Evolutionary conservation across 768 basidiomycete genomes (phyloP).

Genomic region (Trametes cubensis): DNA sequence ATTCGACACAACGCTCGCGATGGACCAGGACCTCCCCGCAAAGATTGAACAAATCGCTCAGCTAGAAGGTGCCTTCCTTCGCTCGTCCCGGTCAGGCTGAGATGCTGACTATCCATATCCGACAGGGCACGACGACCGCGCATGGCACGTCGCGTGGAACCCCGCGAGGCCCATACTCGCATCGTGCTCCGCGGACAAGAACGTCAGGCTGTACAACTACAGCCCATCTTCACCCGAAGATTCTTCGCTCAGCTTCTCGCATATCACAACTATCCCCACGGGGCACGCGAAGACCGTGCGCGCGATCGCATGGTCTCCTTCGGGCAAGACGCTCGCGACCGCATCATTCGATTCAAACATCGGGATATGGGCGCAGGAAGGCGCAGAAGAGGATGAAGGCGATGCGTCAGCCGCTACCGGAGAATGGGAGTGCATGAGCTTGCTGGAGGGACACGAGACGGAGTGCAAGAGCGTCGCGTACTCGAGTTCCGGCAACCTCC

Average conservation of each 20-base stretch:
- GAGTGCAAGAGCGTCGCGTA: conserved; percentile 94
- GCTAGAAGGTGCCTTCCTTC: conserved; percentile 18
- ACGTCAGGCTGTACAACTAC: conserved; percentile 85
- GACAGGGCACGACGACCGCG: conserved; percentile 80
- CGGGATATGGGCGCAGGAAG: conserved; percentile 84
- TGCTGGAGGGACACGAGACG: conserved; percentile 92
- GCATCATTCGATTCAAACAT: conserved; percentile 94
- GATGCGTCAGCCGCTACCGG: conserved; percentile 24
- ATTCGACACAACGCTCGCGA: neutral
- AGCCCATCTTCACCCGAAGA: conserved; percentile 23
- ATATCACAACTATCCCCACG: conserved; percentile 71
- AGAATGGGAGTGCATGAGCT: conserved; percentile 82
- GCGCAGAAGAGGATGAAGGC: conserved; percentile 41
- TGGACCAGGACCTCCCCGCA: conserved; percentile 19
- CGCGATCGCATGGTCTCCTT: conserved; percentile 85
- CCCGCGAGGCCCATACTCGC: conserved; percentile 79
- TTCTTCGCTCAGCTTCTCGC: conserved; percentile 46
- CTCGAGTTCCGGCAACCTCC: conserved; percentile 69
- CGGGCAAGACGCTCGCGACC: conserved; percentile 83
- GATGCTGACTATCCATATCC: neutral
- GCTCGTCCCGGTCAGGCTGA: too few species aligned
- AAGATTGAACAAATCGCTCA: conserved; percentile 14
- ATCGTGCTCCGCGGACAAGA: conserved; percentile 94
- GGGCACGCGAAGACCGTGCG: conserved; percentile 90
- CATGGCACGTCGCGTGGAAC: conserved; percentile 91